Conservation (phyloP, 1,284 basidiomycete genomes). For the Cutaneotrichosporon arboriforme region DNA sequence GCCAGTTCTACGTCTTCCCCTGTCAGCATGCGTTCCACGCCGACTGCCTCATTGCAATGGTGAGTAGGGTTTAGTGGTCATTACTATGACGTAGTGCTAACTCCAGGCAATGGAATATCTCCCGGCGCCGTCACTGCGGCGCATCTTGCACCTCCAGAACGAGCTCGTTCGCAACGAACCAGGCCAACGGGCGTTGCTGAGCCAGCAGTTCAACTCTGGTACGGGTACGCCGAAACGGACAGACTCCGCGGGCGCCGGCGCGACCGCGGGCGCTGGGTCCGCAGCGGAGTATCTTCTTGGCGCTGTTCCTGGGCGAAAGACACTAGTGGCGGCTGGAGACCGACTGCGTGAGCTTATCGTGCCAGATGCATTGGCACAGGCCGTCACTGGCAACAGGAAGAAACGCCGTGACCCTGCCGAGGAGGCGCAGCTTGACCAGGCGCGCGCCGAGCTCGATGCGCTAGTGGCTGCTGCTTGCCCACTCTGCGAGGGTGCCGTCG, state of each 20-base stretch:
- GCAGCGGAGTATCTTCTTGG: constrained; percentile 38
- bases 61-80: constrained; percentile 50
- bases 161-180: constrained; percentile 62
- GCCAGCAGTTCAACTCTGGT: constrained; percentile 23
- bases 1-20: constrained; percentile 98
- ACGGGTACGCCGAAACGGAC: constrained; percentile 22
- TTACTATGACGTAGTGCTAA: constrained; percentile 2
- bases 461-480: constrained; percentile 81
- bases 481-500: constrained; percentile 78
- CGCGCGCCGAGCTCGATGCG: constrained; percentile 74
- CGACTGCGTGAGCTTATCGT: constrained; percentile 81
- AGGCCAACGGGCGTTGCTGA: constrained; percentile 35
- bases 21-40: constrained; percentile 95
- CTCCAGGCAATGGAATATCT: constrained; percentile 80
- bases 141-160: constrained; percentile 75
- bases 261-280: constrained; percentile 19
- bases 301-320: constrained; percentile 60
- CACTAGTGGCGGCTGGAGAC: constrained; percentile 81
- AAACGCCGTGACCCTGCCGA: constrained; percentile 53
- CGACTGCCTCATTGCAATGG: constrained; percentile 85
- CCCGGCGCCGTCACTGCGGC: constrained; percentile 69
- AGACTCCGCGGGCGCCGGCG: constrained; percentile 17
- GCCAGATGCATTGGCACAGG: constrained; percentile 73
- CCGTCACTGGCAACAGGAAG: constrained; percentile 43
- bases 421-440: constrained; percentile 54